A percentile compares a stretch with the other conserved stretches of the same genome.
These are phyloP conservation scores for Podaxis rugospora DNA, from an alignment of 768 basidiomycete genomes.

Conservation along the genomic window DNA sequence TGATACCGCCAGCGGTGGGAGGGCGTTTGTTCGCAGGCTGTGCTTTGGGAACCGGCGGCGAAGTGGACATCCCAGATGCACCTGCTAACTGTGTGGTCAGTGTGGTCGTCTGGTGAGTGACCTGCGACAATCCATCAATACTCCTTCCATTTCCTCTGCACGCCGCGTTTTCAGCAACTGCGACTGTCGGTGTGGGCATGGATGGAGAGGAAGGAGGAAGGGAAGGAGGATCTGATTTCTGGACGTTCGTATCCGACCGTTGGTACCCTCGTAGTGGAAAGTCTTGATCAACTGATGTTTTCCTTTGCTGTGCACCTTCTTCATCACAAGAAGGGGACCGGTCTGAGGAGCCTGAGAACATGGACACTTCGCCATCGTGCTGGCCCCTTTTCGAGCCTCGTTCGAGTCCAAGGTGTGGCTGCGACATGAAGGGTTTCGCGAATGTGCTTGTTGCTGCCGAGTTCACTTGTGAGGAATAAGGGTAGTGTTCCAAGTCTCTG, in stretches of 20 bases:
- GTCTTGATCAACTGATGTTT: constrained; percentile 1
- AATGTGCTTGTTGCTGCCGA: constrained; percentile 12
- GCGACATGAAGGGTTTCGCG: constrained; percentile 43
- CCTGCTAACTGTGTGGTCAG: background rate
- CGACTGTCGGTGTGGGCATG: background rate
- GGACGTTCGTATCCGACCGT: constrained; percentile 1
- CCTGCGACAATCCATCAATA: background rate
- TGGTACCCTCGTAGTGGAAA: constrained; percentile 2
- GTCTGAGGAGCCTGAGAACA: constrained; percentile 16
- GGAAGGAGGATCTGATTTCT: constrained; percentile 1
- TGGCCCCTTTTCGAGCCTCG: background rate
- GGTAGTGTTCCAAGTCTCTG: constrained; percentile 15
- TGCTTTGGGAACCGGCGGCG: constrained; percentile 1
- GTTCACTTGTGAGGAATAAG: constrained; percentile 13
- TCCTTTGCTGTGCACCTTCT: background rate
- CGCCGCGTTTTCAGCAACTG: background rate
- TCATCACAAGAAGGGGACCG: constrained; percentile 10
- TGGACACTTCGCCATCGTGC: constrained; percentile 18
- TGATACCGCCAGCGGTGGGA: background rate
- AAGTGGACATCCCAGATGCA: background rate
- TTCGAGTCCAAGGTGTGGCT: constrained; percentile 31
- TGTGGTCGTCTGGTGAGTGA: background rate
- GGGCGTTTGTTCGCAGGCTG: constrained; percentile 4
- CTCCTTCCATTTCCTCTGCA: background rate
- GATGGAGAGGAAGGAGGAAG: constrained; percentile 1